These are phyloP conservation scores for Ophiostoma sp. DNA, from an alignment of 2,329 filamentous ascomycete species.

Conservation along the genomic window DNA sequence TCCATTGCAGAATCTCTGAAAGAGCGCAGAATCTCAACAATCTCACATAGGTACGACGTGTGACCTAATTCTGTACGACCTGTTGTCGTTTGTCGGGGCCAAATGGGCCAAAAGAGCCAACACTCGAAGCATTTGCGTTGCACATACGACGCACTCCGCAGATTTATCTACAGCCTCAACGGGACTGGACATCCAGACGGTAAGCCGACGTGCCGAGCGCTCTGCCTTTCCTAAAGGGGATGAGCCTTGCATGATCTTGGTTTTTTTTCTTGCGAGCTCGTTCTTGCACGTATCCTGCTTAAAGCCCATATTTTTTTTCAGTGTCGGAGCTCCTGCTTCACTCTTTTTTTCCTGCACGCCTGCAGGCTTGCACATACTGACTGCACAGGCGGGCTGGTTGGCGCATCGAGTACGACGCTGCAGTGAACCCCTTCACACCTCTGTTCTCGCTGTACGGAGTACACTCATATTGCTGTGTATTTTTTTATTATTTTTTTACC, in stretches of 20 bases:
- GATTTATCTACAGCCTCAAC: neutral
- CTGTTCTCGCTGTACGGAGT: neutral
- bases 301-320: too few species aligned
- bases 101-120: neutral
- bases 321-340: too few species aligned
- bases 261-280: neutral
- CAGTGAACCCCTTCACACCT: neutral
- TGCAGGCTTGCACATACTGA: neutral
- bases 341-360: neutral
- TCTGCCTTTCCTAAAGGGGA: neutral
- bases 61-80: neutral
- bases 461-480: neutral
- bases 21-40: neutral
- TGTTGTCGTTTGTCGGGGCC: neutral
- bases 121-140: neutral
- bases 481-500: neutral
- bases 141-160: neutral
- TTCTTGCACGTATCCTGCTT: neutral
- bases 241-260: neutral
- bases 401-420: neutral
- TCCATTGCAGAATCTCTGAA: constrained; percentile 7
- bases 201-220: neutral
- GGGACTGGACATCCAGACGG: neutral
- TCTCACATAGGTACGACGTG: neutral
- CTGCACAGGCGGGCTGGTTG: neutral